A percentile compares a stretch with the other conserved stretches of the same genome.
Evolutionary conservation across 306 rosid species (phyloP).

Genomic region (Phaseolus lunatus): DNA sequence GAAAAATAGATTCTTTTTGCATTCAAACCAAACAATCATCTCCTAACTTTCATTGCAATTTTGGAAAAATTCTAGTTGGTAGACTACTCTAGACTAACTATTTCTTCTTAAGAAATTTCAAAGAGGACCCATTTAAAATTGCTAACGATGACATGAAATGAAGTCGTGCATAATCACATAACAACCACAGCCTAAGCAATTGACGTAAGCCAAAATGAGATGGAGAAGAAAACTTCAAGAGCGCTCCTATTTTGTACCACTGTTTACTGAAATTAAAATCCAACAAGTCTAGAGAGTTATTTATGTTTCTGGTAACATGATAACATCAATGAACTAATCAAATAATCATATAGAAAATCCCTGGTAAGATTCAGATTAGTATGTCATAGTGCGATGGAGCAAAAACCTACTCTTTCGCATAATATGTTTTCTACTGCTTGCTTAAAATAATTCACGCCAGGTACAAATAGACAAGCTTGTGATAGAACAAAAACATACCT

Average conservation of each 20-base stretch:
- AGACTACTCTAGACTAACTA: constrained; percentile 5
- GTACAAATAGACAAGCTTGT: constrained; percentile 5
- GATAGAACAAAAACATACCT: constrained; percentile 58
- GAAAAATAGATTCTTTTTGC: not conserved
- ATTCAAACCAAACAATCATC: constrained; percentile 17
- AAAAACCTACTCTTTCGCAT: not conserved
- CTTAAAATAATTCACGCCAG: constrained; percentile 1
- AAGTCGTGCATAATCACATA: constrained; percentile 13
- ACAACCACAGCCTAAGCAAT: not conserved
- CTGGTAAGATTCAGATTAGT: not conserved
- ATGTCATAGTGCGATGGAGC: constrained; percentile 14
- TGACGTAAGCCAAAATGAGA: not conserved
- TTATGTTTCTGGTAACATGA: constrained; percentile 10
- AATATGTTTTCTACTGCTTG: constrained; percentile 7
- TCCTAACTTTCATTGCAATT: constrained; percentile 2
- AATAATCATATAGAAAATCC: not conserved
- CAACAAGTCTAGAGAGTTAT: not conserved
- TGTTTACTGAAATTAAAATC: not conserved
- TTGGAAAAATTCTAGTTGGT: not conserved
- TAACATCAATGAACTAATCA: constrained; percentile 3
- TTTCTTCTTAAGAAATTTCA: constrained; percentile 7
- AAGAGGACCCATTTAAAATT: not conserved
- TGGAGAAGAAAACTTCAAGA: not conserved
- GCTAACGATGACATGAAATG: constrained; percentile 3
- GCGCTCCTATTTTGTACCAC: not conserved